Conservation (phyloP, 2,329 filamentous ascomycete species). For the Trichophyton verrucosum region DNA sequence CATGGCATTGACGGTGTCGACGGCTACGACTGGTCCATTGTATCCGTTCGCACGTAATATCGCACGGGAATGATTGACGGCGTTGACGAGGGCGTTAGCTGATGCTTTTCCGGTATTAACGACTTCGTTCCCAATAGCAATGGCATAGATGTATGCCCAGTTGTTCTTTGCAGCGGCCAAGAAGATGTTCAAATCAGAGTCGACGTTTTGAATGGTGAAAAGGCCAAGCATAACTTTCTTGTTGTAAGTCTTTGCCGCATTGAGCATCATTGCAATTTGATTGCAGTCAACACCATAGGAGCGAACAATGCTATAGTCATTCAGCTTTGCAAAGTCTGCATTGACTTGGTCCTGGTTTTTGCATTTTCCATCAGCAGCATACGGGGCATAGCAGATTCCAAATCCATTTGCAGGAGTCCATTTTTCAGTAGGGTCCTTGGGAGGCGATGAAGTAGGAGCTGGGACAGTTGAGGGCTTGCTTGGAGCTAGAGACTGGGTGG, state of each 20-base stretch:
- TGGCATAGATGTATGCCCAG: constrained; percentile 57
- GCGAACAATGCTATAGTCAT: constrained; percentile 53
- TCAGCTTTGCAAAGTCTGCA: constrained; percentile 48
- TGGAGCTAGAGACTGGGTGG: background rate
- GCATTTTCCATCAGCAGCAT: constrained; percentile 47
- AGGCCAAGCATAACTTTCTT: constrained; percentile 66
- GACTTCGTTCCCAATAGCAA: constrained; percentile 70
- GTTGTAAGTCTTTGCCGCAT: constrained; percentile 50
- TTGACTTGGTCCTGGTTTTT: constrained; percentile 53
- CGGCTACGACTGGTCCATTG: constrained; percentile 59
- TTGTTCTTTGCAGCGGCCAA: constrained; percentile 47
- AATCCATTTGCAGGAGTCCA: constrained; percentile 16
- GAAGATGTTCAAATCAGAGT: constrained; percentile 48
- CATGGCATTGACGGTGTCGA: constrained; percentile 65
- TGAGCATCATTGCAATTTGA: constrained; percentile 51
- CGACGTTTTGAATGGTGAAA: constrained; percentile 49
- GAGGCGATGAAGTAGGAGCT: background rate
- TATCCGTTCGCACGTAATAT: constrained; percentile 53
- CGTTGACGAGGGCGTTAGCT: constrained; percentile 31
- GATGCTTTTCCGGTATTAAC: constrained; percentile 52
- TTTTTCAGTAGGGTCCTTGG: background rate
- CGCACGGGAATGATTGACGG: constrained; percentile 45
- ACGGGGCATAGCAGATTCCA: constrained; percentile 49
- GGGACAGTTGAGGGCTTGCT: background rate
- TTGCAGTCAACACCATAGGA: constrained; percentile 73